Percentiles rank a stretch among this genome's conserved stretches.
Evolutionary conservation across 1,284 basidiomycete genomes (phyloP).

Genomic region (Uromyces viciae-fabae): DNA sequence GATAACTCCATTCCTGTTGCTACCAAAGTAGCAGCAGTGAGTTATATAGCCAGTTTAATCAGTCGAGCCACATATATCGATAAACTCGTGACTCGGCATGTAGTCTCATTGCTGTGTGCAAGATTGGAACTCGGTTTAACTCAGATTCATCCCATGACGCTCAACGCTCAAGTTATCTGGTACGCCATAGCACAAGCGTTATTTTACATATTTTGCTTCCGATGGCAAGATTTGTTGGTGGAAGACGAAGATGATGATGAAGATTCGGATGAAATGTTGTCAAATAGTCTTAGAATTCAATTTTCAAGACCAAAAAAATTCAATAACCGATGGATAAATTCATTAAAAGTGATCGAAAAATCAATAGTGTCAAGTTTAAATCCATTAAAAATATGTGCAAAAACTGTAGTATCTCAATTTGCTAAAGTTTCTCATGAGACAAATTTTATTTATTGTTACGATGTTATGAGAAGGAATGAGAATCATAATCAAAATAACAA

Average conservation of each 20-base stretch:
- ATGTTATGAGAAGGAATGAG: conserved; percentile 80
- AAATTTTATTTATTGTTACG: conserved; percentile 90
- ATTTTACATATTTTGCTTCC: conserved; percentile 96
- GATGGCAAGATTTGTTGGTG: conserved; percentile 80
- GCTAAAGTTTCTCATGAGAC: conserved; percentile 87
- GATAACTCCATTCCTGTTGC: conserved; percentile 62
- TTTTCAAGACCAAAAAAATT: conserved; percentile 45
- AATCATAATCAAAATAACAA: background rate
- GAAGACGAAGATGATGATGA: conserved; percentile 60
- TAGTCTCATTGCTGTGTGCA: conserved; percentile 76
- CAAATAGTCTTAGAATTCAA: background rate
- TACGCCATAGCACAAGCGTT: conserved; percentile 90
- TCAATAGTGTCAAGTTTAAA: conserved; percentile 79
- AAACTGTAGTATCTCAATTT: conserved; percentile 87
- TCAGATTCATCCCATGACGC: conserved; percentile 50
- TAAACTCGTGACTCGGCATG: conserved; percentile 68
- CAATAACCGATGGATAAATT: conserved; percentile 68
- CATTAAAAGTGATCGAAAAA: conserved; percentile 73
- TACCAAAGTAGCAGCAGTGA: conserved; percentile 80
- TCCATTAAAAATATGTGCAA: conserved; percentile 74
- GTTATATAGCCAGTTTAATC: conserved; percentile 88
- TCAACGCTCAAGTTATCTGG: conserved; percentile 63
- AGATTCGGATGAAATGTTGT: conserved; percentile 52
- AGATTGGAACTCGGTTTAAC: conserved; percentile 75
- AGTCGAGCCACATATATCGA: conserved; percentile 84